Evolutionary conservation across 73 alveolate genomes (phyloP).

Genomic region (Tetrahymena malaccensis): DNA sequence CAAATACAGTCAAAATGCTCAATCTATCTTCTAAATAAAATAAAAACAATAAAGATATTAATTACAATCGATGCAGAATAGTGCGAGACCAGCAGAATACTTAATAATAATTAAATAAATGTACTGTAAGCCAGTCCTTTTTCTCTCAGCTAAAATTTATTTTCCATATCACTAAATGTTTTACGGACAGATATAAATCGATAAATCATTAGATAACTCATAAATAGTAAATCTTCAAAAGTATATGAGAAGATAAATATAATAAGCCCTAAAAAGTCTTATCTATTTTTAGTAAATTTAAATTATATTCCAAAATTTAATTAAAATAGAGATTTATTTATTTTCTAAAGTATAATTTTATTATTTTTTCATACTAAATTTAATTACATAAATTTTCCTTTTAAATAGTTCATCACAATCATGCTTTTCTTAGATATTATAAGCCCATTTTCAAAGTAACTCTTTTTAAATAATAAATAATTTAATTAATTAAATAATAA

Average conservation of each 20-base stretch:
- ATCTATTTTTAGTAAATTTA: background rate
- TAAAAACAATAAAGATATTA: background rate
- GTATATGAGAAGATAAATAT: background rate
- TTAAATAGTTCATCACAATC: background rate
- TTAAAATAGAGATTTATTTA: background rate
- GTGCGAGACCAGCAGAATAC: background rate
- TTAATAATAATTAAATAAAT: background rate
- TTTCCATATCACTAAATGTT: background rate
- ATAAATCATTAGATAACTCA: background rate
- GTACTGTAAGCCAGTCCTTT: background rate
- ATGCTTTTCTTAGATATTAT: background rate
- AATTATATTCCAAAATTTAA: background rate
- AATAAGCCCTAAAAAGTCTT: background rate
- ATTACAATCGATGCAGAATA: background rate
- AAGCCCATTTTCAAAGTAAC: background rate
- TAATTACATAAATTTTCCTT: background rate
- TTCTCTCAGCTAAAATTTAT: background rate
- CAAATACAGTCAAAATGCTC: too few species aligned
- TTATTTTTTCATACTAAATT: background rate
- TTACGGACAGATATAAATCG: background rate
- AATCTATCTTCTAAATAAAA: background rate
- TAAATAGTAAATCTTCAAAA: background rate
- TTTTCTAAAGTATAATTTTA: too few species aligned
- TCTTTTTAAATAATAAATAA: background rate
- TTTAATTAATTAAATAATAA: too few species aligned